Evolutionary conservation across 2,329 filamentous ascomycete genomes (phyloP).

Genomic region (Fusarium mangiferae): DNA sequence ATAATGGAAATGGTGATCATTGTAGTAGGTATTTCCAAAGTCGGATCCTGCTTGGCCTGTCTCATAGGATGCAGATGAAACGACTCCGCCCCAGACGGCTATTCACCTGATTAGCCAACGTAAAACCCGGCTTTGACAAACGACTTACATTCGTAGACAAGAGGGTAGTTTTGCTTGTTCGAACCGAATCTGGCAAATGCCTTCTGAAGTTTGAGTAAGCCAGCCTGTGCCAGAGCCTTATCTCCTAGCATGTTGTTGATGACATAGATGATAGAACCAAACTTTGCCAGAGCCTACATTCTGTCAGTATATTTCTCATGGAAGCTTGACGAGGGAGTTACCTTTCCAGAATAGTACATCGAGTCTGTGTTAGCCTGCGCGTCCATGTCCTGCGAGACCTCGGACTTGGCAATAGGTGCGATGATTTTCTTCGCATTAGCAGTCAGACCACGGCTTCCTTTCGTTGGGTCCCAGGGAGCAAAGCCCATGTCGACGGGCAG

Average conservation of each 20-base stretch:
- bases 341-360: conserved; percentile 94
- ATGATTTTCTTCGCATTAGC: conserved; percentile 68
- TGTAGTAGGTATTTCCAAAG: conserved; percentile 91
- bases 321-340: conserved; percentile 39
- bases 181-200: conserved; percentile 73
- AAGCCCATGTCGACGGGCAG: conserved; percentile 82
- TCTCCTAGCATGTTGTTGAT: conserved; percentile 72
- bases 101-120: conserved; percentile 26
- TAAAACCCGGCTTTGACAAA: neutral
- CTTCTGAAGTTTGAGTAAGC: conserved; percentile 70
- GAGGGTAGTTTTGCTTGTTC: conserved; percentile 74
- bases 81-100: conserved; percentile 81
- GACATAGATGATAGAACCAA: conserved; percentile 74
- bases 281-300: conserved; percentile 75
- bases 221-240: conserved; percentile 63
- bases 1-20: conserved; percentile 80
- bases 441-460: conserved; percentile 61
- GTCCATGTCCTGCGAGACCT: conserved; percentile 81
- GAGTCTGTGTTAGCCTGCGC: conserved; percentile 80
- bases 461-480: conserved; percentile 75
- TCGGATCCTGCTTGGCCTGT: conserved; percentile 77
- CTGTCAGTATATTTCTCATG: neutral
- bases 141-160: conserved; percentile 70
- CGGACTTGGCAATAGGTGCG: conserved; percentile 70
- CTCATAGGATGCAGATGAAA: conserved; percentile 78